A percentile compares a stretch with the other conserved stretches of the same genome.
phyloP scores from a whole-genome alignment of 805 yeast species.

The Lipomyces japonicus region DNA sequence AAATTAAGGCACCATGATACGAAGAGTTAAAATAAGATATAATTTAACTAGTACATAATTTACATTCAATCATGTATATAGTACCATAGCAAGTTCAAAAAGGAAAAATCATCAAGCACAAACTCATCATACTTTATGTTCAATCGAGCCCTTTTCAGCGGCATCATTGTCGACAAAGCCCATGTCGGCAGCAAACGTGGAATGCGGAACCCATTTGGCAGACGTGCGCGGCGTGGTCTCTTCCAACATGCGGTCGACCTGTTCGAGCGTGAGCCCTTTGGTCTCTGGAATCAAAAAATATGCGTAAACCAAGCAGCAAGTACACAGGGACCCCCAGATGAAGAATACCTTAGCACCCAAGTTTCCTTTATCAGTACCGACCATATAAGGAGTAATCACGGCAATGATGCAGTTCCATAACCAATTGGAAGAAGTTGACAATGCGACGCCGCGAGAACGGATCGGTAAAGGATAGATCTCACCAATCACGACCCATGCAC shows the following conservation, averaged over 20 bases:
- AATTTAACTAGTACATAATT: too few species aligned
- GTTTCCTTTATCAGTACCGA: conserved; percentile 60
- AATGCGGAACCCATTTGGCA: conserved; percentile 8
- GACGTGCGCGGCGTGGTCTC: conserved; percentile 9
- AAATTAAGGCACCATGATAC: too few species aligned
- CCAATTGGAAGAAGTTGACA: conserved; percentile 77
- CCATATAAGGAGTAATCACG: conserved; percentile 69
- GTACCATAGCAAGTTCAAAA: too few species aligned
- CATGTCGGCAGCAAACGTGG: conserved; percentile 16
- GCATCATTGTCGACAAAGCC: conserved; percentile 4
- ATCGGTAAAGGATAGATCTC: conserved; percentile 67
- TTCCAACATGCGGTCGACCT: conserved; percentile 57
- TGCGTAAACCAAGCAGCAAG: conserved; percentile 39
- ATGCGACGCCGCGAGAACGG: conserved; percentile 66
- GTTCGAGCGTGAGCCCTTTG: conserved; percentile 72
- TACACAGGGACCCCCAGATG: conserved; percentile 63
- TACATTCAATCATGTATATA: too few species aligned
- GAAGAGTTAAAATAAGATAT: too few species aligned
- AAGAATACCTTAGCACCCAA: conserved; percentile 64
- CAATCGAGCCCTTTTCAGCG: not conserved
- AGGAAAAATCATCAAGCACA: too few species aligned
- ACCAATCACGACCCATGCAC: conserved; percentile 61
- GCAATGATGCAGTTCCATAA: conserved; percentile 70
- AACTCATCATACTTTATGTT: too few species aligned
- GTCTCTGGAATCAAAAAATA: conserved; percentile 70